Percentiles rank a stretch among this genome's conserved stretches.
Conservation (phyloP, 495 filamentous ascomycete species). For the Aspergillus avenaceus region DNA sequence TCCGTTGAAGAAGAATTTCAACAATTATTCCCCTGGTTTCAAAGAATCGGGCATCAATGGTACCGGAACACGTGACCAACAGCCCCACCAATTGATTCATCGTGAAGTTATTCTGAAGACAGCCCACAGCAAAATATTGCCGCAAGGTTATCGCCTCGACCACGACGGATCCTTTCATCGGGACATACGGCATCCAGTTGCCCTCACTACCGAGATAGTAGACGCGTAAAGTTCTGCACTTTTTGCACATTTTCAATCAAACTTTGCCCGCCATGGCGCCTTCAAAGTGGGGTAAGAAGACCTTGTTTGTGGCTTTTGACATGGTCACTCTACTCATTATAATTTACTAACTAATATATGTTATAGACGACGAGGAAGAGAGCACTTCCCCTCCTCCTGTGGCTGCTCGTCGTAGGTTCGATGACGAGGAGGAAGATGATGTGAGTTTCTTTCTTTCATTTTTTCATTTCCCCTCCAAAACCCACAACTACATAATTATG, state of each 20-base stretch:
- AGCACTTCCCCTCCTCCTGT: constrained; percentile 60
- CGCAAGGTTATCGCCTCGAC: neutral
- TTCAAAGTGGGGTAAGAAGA: constrained; percentile 49
- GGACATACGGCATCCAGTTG: neutral
- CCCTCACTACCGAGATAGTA: neutral
- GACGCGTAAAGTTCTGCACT: neutral
- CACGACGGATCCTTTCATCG: constrained; percentile 1
- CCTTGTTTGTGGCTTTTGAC: constrained; percentile 6
- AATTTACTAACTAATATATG: neutral
- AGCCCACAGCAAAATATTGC: constrained; percentile 7
- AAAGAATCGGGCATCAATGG: constrained; percentile 13
- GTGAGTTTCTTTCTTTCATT: constrained; percentile 44
- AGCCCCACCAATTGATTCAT: constrained; percentile 19
- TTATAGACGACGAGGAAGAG: constrained; percentile 64
- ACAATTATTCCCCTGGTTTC: too few species aligned
- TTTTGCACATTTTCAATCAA: constrained; percentile 5
- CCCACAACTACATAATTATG: too few species aligned
- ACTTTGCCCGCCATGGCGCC: constrained; percentile 37
- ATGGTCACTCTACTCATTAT: neutral
- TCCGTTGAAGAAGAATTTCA: too few species aligned
- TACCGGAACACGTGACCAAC: constrained; percentile 12
- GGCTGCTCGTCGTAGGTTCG: constrained; percentile 63
- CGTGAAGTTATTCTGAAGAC: constrained; percentile 4
- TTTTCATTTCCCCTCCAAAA: neutral
- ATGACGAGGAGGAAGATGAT: constrained; percentile 92